Evolutionary conservation across 768 basidiomycete species (phyloP).

Genomic region (Lactifluus piperatus): DNA sequence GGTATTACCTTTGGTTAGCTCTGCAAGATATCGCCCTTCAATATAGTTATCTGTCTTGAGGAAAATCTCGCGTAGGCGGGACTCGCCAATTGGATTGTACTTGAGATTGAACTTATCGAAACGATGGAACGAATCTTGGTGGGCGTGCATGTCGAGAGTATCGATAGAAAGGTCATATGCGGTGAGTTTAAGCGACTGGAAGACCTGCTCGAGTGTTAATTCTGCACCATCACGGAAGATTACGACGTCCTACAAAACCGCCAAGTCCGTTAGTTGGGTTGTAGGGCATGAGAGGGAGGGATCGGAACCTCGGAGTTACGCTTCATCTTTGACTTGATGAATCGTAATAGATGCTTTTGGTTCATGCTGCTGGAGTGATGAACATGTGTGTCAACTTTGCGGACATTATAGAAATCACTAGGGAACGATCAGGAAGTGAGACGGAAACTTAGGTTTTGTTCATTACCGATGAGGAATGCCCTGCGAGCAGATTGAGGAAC

Average conservation of each 20-base stretch:
- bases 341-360: slow-evolving; percentile 95
- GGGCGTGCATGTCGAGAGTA: slow-evolving; percentile 98
- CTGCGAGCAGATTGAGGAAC: slow-evolving; percentile 30
- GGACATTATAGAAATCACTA: slow-evolving; percentile 96
- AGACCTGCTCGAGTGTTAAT: slow-evolving; percentile 88
- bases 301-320: slow-evolving; percentile 62
- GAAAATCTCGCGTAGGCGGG: slow-evolving; percentile 91
- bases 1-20: slow-evolving; percentile 73
- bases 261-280: neutral
- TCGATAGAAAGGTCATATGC: slow-evolving; percentile 99
- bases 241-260: slow-evolving; percentile 67
- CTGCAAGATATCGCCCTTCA: slow-evolving; percentile 87
- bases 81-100: slow-evolving; percentile 96
- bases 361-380: slow-evolving; percentile 99
- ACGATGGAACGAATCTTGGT: slow-evolving; percentile 95
- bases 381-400: slow-evolving; percentile 98
- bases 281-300: neutral
- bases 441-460: neutral
- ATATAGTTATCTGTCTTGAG: slow-evolving; percentile 96
- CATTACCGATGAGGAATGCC: slow-evolving; percentile 72
- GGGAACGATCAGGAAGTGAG: neutral
- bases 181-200: slow-evolving; percentile 86
- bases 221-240: slow-evolving; percentile 90
- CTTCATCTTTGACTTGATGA: slow-evolving; percentile 99
- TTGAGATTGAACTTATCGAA: slow-evolving; percentile 98